A percentile compares a stretch with the other conserved stretches of the same genome.
Evolutionary conservation across 306 rosid genomes (phyloP).

Genomic region (Gastrolobium villosum): DNA sequence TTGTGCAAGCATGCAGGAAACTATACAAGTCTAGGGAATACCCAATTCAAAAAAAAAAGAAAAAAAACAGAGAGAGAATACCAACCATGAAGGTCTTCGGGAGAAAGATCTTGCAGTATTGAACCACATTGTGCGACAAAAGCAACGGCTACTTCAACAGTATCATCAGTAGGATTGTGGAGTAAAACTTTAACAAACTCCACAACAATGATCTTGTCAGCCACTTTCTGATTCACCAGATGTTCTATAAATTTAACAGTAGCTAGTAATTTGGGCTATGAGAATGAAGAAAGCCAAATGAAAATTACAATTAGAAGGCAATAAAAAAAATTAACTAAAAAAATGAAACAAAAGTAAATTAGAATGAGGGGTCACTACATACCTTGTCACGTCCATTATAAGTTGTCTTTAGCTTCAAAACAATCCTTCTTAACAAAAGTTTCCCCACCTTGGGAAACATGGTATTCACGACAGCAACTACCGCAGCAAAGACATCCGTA

Average conservation of each 20-base stretch:
- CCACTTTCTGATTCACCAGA: constrained; percentile 93
- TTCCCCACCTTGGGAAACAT: constrained; percentile 95
- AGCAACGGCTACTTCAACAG: constrained; percentile 98
- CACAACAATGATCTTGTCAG: constrained; percentile 89
- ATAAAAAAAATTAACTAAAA: background rate
- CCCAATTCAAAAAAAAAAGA: background rate
- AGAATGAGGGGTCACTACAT: background rate
- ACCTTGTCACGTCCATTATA: constrained; percentile 98
- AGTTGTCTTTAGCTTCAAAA: constrained; percentile 93
- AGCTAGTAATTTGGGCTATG: constrained; percentile 91
- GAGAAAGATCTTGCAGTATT: constrained; percentile 86
- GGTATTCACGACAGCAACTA: constrained; percentile 93
- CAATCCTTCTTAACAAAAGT: constrained; percentile 87
- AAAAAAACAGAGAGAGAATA: constrained; percentile 31
- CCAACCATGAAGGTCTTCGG: constrained; percentile 94
- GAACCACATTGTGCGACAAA: constrained; percentile 96
- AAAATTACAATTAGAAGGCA: constrained; percentile 31
- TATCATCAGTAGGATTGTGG: constrained; percentile 92
- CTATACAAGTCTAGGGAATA: constrained; percentile 9
- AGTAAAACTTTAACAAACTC: constrained; percentile 91
- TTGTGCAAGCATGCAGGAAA: constrained; percentile 3
- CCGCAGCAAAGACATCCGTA: constrained; percentile 89
- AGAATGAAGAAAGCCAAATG: constrained; percentile 39
- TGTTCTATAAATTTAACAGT: constrained; percentile 96
- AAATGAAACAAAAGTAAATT: background rate